A percentile compares a stretch with the other conserved stretches of the same genome.
phyloP scores from a whole-genome alignment of 768 basidiomycete genomes.

The Tulasnella sp. region DNA sequence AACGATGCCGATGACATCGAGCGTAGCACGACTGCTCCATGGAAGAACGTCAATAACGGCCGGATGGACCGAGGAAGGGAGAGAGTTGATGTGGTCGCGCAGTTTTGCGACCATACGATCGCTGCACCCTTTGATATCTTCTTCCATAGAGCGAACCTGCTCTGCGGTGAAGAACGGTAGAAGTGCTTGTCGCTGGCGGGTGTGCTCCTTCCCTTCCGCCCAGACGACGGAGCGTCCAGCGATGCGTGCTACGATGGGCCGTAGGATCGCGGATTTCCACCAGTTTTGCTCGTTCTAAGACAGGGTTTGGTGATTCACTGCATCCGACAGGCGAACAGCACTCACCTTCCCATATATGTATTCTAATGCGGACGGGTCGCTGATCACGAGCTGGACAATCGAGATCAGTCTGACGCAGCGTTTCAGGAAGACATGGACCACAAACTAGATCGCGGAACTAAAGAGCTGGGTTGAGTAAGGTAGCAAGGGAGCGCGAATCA shows the following conservation, averaged over 20 bases:
- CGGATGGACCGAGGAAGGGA: neutral
- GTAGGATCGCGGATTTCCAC: constrained; percentile 19
- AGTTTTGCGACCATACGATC: neutral
- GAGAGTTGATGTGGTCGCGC: neutral
- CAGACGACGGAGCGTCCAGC: constrained; percentile 28
- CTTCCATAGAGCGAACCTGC: constrained; percentile 7
- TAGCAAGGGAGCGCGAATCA: neutral
- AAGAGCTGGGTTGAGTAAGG: neutral
- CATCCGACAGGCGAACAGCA: neutral
- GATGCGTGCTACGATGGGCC: constrained; percentile 25
- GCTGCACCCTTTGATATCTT: constrained; percentile 8
- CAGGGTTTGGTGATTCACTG: neutral
- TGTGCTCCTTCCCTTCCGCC: constrained; percentile 31
- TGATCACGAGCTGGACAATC: constrained; percentile 16
- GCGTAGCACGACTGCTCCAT: constrained; percentile 16
- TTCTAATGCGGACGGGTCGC: constrained; percentile 18
- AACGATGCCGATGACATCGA: constrained; percentile 27
- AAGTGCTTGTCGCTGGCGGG: constrained; percentile 18
- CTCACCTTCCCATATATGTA: constrained; percentile 16
- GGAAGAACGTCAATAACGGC: constrained; percentile 13
- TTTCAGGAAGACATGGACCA: neutral
- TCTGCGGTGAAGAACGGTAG: constrained; percentile 18
- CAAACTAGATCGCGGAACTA: neutral
- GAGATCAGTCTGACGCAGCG: neutral
- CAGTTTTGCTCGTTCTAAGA: neutral